Conservation (phyloP, 169 alveolate species). For the Hepatocystis sp. region DNA sequence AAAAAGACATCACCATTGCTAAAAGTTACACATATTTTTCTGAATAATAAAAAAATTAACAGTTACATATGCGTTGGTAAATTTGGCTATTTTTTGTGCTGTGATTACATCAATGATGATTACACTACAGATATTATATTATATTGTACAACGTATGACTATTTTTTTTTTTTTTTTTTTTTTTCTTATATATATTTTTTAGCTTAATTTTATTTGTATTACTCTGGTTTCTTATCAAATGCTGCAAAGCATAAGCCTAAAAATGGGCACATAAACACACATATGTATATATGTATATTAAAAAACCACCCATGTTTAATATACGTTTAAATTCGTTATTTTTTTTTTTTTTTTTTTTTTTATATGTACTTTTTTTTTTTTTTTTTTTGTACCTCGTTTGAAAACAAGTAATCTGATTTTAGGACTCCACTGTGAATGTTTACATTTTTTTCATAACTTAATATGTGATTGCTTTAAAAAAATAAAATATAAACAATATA, state of each 20-base stretch:
- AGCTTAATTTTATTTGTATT: too few relatives aligned
- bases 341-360: not conserved
- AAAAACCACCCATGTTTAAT: not conserved
- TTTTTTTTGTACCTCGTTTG: constrained; percentile 22
- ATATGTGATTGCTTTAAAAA: constrained; percentile 13
- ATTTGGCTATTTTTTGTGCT: too few relatives aligned
- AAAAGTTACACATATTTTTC: constrained; percentile 41
- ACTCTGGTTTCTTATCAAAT: constrained; percentile 40
- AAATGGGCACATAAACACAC: not conserved
- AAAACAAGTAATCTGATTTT: constrained; percentile 42
- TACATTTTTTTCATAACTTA: constrained; percentile 40
- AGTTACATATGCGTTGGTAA: not conserved
- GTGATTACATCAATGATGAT: too few relatives aligned
- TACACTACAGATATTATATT: not conserved
- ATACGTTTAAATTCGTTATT: not conserved
- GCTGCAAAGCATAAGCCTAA: constrained; percentile 68
- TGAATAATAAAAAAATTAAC: not conserved
- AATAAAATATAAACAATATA: too few relatives aligned
- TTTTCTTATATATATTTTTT: not conserved
- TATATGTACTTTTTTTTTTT: not conserved
- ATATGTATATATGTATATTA: not conserved
- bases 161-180: constrained; percentile 4
- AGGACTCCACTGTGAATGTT: constrained; percentile 56
- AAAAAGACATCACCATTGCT: constrained; percentile 66
- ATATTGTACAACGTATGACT: not conserved